These are phyloP conservation scores for Plasmopara viticola DNA, from an alignment of 352 stramenopile genomes.

Conservation along the genomic window DNA sequence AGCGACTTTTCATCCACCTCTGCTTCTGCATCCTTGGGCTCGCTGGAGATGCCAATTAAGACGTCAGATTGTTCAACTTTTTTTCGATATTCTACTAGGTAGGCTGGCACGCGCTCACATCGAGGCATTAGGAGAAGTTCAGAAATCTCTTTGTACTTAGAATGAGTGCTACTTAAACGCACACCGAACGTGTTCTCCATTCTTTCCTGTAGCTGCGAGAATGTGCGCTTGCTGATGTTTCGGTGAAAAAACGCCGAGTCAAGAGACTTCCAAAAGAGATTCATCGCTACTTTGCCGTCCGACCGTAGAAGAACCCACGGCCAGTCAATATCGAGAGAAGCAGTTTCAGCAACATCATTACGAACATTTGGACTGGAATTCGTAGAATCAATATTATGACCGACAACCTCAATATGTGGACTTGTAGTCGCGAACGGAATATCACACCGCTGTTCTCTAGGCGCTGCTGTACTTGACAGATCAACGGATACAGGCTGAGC, in stretches of 20 bases:
- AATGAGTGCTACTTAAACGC: slow-evolving; percentile 23
- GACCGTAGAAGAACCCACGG: slow-evolving; percentile 75
- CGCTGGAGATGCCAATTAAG: slow-evolving; percentile 29
- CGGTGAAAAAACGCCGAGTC: slow-evolving; percentile 55
- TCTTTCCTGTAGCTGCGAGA: slow-evolving; percentile 25
- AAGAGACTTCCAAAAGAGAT: slow-evolving; percentile 72
- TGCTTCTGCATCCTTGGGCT: slow-evolving; percentile 27
- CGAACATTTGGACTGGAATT: background rate
- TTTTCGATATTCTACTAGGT: slow-evolving; percentile 46
- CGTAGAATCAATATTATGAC: background rate
- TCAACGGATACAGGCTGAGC: background rate
- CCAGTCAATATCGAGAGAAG: slow-evolving; percentile 51
- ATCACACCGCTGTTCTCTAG: background rate
- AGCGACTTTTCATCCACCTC: slow-evolving; percentile 41
- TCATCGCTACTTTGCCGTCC: slow-evolving; percentile 81
- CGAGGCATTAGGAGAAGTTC: slow-evolving; percentile 39
- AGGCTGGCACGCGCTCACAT: slow-evolving; percentile 36
- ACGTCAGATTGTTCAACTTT: slow-evolving; percentile 47
- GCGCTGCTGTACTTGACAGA: background rate
- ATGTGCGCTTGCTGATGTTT: slow-evolving; percentile 38
- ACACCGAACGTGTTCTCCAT: slow-evolving; percentile 34
- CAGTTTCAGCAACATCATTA: slow-evolving; percentile 7
- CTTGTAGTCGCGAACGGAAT: background rate
- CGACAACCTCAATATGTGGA: background rate
- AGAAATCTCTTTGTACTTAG: slow-evolving; percentile 32